Conservation (phyloP, 371 early-diverging fungal species). For the Mortierella sp. region DNA sequence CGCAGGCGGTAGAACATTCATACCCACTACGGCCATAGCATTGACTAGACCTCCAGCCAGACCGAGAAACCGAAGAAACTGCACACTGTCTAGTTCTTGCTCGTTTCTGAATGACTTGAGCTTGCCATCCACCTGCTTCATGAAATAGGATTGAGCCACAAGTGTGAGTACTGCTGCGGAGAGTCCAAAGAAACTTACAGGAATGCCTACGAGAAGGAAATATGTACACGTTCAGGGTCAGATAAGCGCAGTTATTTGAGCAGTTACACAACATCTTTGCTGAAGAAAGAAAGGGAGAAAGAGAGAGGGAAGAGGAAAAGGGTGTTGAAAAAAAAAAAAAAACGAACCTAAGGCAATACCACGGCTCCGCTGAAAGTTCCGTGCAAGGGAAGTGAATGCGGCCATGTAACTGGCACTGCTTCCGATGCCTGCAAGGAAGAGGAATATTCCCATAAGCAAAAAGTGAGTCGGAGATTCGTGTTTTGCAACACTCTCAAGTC, state of each 20-base stretch:
- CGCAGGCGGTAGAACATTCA: conserved; percentile 20
- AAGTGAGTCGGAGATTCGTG: conserved; percentile 21
- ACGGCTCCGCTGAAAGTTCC: conserved; percentile 27
- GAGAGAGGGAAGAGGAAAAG: no score
- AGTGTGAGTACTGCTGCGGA: conserved; percentile 35
- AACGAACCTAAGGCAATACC: conserved; percentile 40
- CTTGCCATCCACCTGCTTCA: background rate
- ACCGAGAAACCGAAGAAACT: conserved; percentile 38
- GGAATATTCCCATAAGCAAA: conserved; percentile 19
- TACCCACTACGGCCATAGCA: conserved; percentile 14
- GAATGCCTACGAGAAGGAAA: conserved; percentile 20
- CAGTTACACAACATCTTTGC: background rate
- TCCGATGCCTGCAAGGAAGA: conserved; percentile 38
- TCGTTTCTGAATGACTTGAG: background rate
- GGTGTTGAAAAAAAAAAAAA: conserved; percentile 12
- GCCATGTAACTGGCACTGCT: conserved; percentile 48
- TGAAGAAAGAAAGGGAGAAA: no score
- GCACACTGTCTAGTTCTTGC: conserved; percentile 27
- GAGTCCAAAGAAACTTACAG: conserved; percentile 45
- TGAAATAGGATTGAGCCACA: conserved; percentile 32
- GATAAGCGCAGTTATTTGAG: background rate
- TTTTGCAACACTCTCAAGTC: conserved; percentile 13
- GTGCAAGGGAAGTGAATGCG: conserved; percentile 40
- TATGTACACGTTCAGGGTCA: background rate
- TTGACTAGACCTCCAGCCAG: conserved; percentile 28